Percentiles rank a stretch among this genome's conserved stretches.
Evolutionary conservation across 140 eudicot species (phyloP).

Genomic region (Stevia rebaudiana): DNA sequence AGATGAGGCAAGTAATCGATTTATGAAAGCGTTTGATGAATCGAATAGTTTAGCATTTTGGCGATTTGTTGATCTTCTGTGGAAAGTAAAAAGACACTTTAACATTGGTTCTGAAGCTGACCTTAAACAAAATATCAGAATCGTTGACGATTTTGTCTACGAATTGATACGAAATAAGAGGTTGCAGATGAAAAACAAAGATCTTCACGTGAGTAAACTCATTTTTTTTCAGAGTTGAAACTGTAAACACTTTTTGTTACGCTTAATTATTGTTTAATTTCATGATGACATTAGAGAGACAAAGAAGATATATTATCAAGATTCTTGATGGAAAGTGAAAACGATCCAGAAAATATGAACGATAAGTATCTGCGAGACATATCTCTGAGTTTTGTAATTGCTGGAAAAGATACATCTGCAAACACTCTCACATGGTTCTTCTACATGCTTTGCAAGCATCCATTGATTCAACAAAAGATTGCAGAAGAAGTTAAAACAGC

Average conservation of each 20-base stretch:
- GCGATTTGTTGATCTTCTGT: conserved; percentile 44
- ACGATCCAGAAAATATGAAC: conserved; percentile 34
- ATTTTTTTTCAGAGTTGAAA: neutral
- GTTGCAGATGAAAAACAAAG: conserved; percentile 36
- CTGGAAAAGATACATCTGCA: conserved; percentile 62
- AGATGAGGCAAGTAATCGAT: conserved; percentile 34
- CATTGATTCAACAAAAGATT: conserved; percentile 46
- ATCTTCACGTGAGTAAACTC: conserved; percentile 24
- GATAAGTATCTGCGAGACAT: conserved; percentile 47
- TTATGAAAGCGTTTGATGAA: conserved; percentile 55
- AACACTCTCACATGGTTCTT: conserved; percentile 62
- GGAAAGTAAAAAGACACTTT: conserved; percentile 45
- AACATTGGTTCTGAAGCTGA: conserved; percentile 53
- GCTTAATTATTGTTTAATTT: too few species aligned
- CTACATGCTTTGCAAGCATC: conserved; percentile 49
- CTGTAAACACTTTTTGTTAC: neutral
- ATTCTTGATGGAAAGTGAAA: conserved; percentile 44
- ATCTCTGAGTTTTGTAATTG: conserved; percentile 45
- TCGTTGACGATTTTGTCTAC: conserved; percentile 44
- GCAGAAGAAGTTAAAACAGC: conserved; percentile 42
- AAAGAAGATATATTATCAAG: conserved; percentile 55
- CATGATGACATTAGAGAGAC: conserved; percentile 13
- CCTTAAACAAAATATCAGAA: conserved; percentile 34
- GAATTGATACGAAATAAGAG: conserved; percentile 44
- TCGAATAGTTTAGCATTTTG: conserved; percentile 43